phyloP scores from a whole-genome alignment of 805 yeast species.

The Suhomyces vadensis region DNA sequence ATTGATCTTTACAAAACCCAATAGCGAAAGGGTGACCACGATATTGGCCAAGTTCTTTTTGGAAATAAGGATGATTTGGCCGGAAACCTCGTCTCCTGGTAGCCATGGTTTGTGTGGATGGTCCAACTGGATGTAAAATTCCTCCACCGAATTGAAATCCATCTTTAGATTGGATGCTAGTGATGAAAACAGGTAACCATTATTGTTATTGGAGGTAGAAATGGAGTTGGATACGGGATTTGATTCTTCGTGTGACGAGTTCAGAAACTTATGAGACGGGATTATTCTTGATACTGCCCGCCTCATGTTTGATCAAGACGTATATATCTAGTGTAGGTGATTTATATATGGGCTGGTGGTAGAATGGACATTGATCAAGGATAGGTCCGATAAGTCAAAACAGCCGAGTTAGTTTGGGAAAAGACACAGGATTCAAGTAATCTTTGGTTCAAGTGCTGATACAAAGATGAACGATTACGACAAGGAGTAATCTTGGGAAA shows the following conservation, averaged over 20 bases:
- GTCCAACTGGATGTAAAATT: constrained; percentile 68
- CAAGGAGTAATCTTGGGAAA: too few species aligned
- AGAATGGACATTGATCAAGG: too few species aligned
- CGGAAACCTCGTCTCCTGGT: constrained; percentile 78
- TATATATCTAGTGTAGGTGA: background rate
- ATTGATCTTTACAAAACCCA: constrained; percentile 59
- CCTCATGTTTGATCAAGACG: too few species aligned
- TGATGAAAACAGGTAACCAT: background rate
- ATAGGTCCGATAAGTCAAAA: too few species aligned
- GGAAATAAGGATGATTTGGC: constrained; percentile 58
- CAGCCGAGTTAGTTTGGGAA: too few species aligned
- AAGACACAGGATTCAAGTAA: too few species aligned
- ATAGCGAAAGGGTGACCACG: constrained; percentile 51
- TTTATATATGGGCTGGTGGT: background rate
- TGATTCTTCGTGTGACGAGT: constrained; percentile 1
- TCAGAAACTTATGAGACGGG: constrained; percentile 22
- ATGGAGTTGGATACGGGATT: background rate
- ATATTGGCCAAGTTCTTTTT: constrained; percentile 57
- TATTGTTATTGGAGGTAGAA: background rate
- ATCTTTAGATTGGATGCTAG: constrained; percentile 25
- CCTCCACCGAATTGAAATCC: constrained; percentile 50
- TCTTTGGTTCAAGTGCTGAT: too few species aligned
- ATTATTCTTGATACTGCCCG: constrained; percentile 51
- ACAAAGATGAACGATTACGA: too few species aligned
- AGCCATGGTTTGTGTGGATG: constrained; percentile 73